These are phyloP conservation scores for Cryptosporidium andersoni DNA, from an alignment of 169 alveolate species.

Conservation along the genomic window DNA sequence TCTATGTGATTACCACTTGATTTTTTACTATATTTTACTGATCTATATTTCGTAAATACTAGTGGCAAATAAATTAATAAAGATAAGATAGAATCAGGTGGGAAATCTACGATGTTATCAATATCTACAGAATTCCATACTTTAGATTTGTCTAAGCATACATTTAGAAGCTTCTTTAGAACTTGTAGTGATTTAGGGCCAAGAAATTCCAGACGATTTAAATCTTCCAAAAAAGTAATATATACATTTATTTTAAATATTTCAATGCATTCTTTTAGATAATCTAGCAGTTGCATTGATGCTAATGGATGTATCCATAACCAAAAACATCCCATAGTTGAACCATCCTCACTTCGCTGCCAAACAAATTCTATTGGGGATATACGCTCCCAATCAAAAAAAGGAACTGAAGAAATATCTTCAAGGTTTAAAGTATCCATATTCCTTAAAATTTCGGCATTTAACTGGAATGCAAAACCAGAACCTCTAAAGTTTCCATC, in stretches of 20 bases:
- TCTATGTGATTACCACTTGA: too few species aligned
- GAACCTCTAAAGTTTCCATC: slow-evolving; percentile 40
- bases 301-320: slow-evolving; percentile 67
- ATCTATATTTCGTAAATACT: too few species aligned
- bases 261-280: slow-evolving; percentile 45
- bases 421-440: not conserved
- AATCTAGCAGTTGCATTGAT: slow-evolving; percentile 26
- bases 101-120: too few species aligned
- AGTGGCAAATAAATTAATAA: not conserved
- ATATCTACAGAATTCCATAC: too few species aligned
- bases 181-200: slow-evolving; percentile 39
- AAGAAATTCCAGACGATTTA: slow-evolving; percentile 40
- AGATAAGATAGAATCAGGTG: not conserved
- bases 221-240: slow-evolving; percentile 28
- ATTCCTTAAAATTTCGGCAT: not conserved
- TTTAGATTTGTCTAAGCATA: too few species aligned
- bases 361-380: slow-evolving; percentile 65
- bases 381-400: slow-evolving; percentile 51
- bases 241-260: not conserved
- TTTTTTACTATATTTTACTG: too few species aligned
- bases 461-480: slow-evolving; percentile 31
- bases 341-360: slow-evolving; percentile 9
- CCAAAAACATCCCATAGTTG: slow-evolving; percentile 6
- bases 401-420: not conserved
- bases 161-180: not conserved